Evolutionary conservation across 2,329 filamentous ascomycete species (phyloP).

Genomic region (Dactylella cylindrospora): DNA sequence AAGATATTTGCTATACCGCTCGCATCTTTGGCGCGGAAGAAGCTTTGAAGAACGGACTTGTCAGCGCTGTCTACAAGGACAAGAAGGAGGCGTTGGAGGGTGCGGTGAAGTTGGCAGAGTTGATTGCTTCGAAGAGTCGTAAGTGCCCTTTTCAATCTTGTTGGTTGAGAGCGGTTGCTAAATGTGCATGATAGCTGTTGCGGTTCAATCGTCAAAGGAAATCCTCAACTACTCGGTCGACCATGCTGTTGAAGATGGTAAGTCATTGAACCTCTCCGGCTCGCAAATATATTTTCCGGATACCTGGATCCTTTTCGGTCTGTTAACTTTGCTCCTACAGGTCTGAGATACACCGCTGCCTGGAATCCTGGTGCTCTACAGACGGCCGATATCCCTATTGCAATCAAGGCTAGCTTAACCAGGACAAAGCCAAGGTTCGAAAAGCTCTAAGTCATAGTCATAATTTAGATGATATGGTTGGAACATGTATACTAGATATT

Average conservation of each 20-base stretch:
- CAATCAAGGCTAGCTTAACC: conserved; percentile 73
- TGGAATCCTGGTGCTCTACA: conserved; percentile 88
- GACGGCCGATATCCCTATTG: conserved; percentile 72
- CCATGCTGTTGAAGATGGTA: conserved; percentile 73
- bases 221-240: conserved; percentile 79
- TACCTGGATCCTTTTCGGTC: neutral
- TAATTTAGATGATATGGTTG: too few species aligned
- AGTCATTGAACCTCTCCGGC: conserved; percentile 49
- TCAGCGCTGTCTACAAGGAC: conserved; percentile 64
- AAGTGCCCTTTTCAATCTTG: conserved; percentile 2
- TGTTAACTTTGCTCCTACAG: conserved; percentile 51
- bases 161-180: neutral
- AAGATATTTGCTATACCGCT: conserved; percentile 73
- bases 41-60: conserved; percentile 69
- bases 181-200: conserved; percentile 60
- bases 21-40: conserved; percentile 69
- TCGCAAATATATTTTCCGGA: conserved; percentile 3
- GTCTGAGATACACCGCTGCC: conserved; percentile 76
- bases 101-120: conserved; percentile 64
- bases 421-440: conserved; percentile 80
- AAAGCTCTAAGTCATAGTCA: conserved; percentile 74
- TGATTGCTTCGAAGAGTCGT: conserved; percentile 75
- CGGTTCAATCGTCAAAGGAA: conserved; percentile 84
- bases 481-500: too few species aligned
- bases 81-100: conserved; percentile 66